Base-by-base conservation (phyloP, 2,329 filamentous ascomycete genomes). In the Clonostachys rosea region DNA sequence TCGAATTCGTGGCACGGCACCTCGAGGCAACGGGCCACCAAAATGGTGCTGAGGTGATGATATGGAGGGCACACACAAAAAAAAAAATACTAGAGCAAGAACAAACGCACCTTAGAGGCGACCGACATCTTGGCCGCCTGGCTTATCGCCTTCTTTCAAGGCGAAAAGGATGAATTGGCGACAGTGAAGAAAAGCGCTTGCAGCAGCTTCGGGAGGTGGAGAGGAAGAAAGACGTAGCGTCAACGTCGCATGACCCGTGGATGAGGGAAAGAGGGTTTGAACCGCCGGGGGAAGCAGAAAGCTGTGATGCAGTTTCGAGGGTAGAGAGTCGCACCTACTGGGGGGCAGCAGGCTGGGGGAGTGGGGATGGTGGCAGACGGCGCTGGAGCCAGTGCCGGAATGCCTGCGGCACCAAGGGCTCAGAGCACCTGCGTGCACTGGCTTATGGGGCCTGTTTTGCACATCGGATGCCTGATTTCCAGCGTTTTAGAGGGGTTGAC, bases 91-190 rank as follows among this genome's bases (percentile, higher is more conserved):
- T 30, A 30, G 24, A 30, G 24, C 14, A 39, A n/a, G 36, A 18
- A 48, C 50, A 53, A 53, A 70, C 75, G 52, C 67, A 82, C 78
- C 76, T 81, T 78, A 56, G 75, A 76, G 69, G 71, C 76, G 75
- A 81, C 75, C 71, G 77, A 79, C 78, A 81, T 81, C 65, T 69
- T 80, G 78, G 64, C 65, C 64, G 71, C 76, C 64, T 69, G 64
- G 65, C 69, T 71, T 66, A 68, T 75, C 73, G 74, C 75, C 75
- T 77, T 60, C 59, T 61, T 62, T 65, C 60, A 59, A 57, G 57
- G 58, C 57, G 59, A 43, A 46, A 49, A 46, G 47, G 36, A 36
- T 24, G 20, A 17, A 30, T 40, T 46, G 18, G 36, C 46, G 46
- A 47, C 46, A 42, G 42, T 43, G 46, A 40, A 30, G 41, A 42